A percentile compares a stretch with the other conserved stretches of the same genome.
Evolutionary conservation across 2,329 filamentous ascomycete genomes (phyloP).

Genomic region (Trichothecium roseum): DNA sequence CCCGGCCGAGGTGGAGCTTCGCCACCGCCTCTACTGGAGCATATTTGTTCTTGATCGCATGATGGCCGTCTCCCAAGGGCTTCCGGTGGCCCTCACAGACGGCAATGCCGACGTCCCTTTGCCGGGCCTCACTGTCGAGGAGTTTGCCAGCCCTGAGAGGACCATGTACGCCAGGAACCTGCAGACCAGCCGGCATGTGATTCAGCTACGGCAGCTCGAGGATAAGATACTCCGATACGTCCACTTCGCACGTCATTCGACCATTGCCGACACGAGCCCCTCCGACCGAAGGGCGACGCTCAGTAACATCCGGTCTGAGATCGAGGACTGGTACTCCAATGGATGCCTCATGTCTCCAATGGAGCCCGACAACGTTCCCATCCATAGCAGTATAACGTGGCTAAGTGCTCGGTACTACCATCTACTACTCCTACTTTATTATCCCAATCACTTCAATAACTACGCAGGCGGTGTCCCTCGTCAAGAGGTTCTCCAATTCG

Average conservation of each 20-base stretch:
- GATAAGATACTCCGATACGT: conserved; percentile 26
- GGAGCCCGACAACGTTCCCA: conserved; percentile 31
- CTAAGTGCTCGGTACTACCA: conserved; percentile 31
- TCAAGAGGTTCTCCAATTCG: conserved; percentile 24
- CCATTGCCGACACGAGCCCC: conserved; percentile 17
- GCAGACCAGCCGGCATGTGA: conserved; percentile 33
- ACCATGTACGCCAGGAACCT: conserved; percentile 26
- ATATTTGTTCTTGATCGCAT: conserved; percentile 34
- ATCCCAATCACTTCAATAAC: conserved; percentile 28
- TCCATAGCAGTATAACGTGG: conserved; percentile 34
- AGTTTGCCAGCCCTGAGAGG: conserved; percentile 29
- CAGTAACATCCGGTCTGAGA: conserved; percentile 25
- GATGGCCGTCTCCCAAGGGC: conserved; percentile 29
- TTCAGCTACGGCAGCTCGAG: conserved; percentile 30
- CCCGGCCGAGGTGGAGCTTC: conserved; percentile 18
- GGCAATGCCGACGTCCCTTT: conserved; percentile 28
- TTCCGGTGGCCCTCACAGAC: conserved; percentile 27
- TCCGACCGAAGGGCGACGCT: conserved; percentile 20
- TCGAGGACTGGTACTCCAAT: conserved; percentile 36
- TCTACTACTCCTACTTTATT: conserved; percentile 31
- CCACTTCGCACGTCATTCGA: conserved; percentile 19
- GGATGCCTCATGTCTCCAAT: conserved; percentile 31
- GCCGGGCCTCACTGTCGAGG: conserved; percentile 32
- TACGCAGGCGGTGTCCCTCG: conserved; percentile 17
- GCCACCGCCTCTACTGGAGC: conserved; percentile 32